A percentile compares a stretch with the other conserved stretches of the same genome.
These are phyloP conservation scores for Halophytophthora polymorphica DNA, from an alignment of 352 stramenopile genomes.

Conservation along the genomic window DNA sequence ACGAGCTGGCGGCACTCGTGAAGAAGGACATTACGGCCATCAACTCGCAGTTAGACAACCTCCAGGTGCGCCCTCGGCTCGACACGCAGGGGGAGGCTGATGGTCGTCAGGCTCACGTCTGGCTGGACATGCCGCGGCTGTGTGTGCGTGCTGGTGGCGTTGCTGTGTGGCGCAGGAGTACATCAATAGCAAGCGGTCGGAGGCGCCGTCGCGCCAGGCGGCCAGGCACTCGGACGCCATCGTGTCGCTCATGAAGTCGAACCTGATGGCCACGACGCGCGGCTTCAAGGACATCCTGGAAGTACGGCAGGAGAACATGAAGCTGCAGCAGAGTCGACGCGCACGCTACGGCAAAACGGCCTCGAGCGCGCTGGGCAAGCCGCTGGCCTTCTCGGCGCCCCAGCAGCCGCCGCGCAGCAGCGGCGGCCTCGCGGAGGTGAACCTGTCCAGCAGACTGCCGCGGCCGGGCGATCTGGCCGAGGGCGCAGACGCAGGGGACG, in stretches of 20 bases:
- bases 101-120: neutral
- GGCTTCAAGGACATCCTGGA: conserved; percentile 87
- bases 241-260: conserved; percentile 83
- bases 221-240: conserved; percentile 81
- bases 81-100: neutral
- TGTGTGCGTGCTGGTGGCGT: neutral
- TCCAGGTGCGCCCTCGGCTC: conserved; percentile 36
- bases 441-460: conserved; percentile 50
- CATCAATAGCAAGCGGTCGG: conserved; percentile 62
- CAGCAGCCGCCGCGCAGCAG: conserved; percentile 25
- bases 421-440: conserved; percentile 30
- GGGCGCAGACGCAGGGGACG: conserved; percentile 27
- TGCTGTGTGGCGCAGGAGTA: conserved; percentile 40
- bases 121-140: no score
- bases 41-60: conserved; percentile 81
- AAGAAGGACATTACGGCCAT: conserved; percentile 89
- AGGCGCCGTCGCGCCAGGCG: conserved; percentile 57
- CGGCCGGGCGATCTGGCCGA: conserved; percentile 32
- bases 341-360: conserved; percentile 74
- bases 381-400: conserved; percentile 62
- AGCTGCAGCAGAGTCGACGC: conserved; percentile 77
- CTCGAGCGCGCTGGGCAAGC: conserved; percentile 69
- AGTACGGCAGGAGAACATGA: conserved; percentile 86
- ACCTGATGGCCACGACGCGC: conserved; percentile 72
- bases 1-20: conserved; percentile 73